These are phyloP conservation scores for Phytophthora citricola DNA, from an alignment of 352 stramenopile genomes.

Conservation along the genomic window DNA sequence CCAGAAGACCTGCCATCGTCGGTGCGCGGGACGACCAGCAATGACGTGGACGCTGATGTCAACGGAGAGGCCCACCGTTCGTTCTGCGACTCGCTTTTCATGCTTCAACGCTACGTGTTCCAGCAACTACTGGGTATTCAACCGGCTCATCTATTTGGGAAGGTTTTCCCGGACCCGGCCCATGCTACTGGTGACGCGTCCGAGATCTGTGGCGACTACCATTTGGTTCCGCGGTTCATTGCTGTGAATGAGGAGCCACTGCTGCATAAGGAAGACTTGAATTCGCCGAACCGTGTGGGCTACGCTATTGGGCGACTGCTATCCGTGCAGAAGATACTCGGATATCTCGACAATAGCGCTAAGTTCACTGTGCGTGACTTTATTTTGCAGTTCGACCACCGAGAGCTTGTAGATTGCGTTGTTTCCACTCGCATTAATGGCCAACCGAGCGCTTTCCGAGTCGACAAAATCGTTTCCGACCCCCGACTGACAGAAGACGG, in stretches of 20 bases:
- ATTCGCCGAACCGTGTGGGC: slow-evolving; percentile 79
- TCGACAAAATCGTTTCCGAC: slow-evolving; percentile 60
- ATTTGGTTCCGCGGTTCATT: slow-evolving; percentile 86
- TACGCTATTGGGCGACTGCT: slow-evolving; percentile 77
- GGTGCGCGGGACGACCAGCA: slow-evolving; percentile 39
- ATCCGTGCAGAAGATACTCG: slow-evolving; percentile 66
- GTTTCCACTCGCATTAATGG: slow-evolving; percentile 81
- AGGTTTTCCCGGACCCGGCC: slow-evolving; percentile 60
- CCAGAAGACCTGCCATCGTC: slow-evolving; percentile 64
- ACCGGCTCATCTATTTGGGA: slow-evolving; percentile 70
- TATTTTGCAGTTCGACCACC: slow-evolving; percentile 53
- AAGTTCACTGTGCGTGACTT: slow-evolving; percentile 61
- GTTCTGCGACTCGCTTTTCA: slow-evolving; percentile 64
- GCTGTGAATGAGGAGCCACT: slow-evolving; percentile 66
- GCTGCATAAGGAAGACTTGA: slow-evolving; percentile 67
- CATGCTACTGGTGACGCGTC: slow-evolving; percentile 60
- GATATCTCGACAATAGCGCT: slow-evolving; percentile 65
- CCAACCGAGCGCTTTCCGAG: slow-evolving; percentile 60
- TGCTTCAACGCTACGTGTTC: slow-evolving; percentile 83
- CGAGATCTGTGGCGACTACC: slow-evolving; percentile 78
- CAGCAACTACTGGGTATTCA: slow-evolving; percentile 79
- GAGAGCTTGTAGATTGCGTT: slow-evolving; percentile 69
- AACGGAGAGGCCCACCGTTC: slow-evolving; percentile 33
- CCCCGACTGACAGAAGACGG: slow-evolving; percentile 12
- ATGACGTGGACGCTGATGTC: slow-evolving; percentile 31